Base-by-base conservation (phyloP, 2,329 filamentous ascomycete genomes). In the Geosmithia flava region DNA sequence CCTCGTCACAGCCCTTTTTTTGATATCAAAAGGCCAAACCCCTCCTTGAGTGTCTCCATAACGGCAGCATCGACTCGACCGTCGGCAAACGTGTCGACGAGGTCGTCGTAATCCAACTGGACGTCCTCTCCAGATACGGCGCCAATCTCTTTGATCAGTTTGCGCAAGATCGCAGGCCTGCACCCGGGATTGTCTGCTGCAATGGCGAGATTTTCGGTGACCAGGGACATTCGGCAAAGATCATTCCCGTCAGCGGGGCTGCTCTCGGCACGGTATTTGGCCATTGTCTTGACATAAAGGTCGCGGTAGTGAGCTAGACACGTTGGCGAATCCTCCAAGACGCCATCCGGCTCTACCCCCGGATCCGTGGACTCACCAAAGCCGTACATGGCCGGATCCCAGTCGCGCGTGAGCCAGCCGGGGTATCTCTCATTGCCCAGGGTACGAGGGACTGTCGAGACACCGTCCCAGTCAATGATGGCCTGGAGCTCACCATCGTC, bases 401-500 rank as follows among this genome's bases (percentile, higher is more conserved):
- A 59, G 49, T 58, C 56, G 10, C 52, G 48, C 16, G 53, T 57
- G 15, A 58, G 51, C 53, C 53, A 59, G 1, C 52, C 43, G 20
- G 56, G 56, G 33, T 43, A 43, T 7, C 16, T 4, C 20, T 44
- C 23, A 16, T 58, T 59, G 4, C 58, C 61, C 27, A 59, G 7
- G 23, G 43, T 53, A 6, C 53, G 54, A 16, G 61, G 58, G 15
- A 55, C 50, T 7, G 53, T 49, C 16, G 46, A 48, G 6, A 59
- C 51, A 8, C 53, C 54, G 39, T 61, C 58, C 61, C 59, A 63
- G 50, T 61, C 60, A 20, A 63, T 59, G 5, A 63, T 49, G 7
- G 47, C 58, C 7, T 46, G 50, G 2, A 65, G 50, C 19, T 55
- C 47, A 16, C 61, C 59, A 1, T 58, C 52, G 19, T 58, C 54